These are phyloP conservation scores for Breynia disticha DNA, from an alignment of 441 rosid genomes.

Conservation along the genomic window DNA sequence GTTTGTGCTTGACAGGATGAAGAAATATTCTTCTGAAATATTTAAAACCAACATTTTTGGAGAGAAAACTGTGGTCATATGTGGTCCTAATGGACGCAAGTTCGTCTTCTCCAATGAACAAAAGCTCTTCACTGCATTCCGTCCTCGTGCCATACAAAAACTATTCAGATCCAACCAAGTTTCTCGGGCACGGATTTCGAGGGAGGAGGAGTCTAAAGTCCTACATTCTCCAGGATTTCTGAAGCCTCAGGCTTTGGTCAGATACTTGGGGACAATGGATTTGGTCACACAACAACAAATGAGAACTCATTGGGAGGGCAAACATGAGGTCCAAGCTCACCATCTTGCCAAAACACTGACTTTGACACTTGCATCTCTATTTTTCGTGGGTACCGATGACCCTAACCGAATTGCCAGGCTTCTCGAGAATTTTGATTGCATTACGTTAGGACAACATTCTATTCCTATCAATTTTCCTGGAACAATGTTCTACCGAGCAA, in stretches of 20 bases:
- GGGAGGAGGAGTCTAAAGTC: conserved; percentile 6
- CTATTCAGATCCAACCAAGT: conserved; percentile 18
- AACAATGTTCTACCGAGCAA: conserved; percentile 24
- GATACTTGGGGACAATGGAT: conserved; percentile 23
- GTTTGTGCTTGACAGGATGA: conserved; percentile 23
- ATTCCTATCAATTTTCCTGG: conserved; percentile 21
- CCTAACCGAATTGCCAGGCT: conserved; percentile 17
- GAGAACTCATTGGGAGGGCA: conserved; percentile 18
- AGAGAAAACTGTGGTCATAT: conserved; percentile 19
- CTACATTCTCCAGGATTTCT: conserved; percentile 18
- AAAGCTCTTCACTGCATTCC: conserved; percentile 21
- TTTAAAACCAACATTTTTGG: conserved; percentile 25
- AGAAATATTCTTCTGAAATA: conserved; percentile 19
- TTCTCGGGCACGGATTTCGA: not conserved
- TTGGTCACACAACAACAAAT: conserved; percentile 19
- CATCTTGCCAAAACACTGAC: conserved; percentile 19
- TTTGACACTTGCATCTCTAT: conserved; percentile 15
- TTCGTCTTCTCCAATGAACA: conserved; percentile 28
- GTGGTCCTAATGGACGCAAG: conserved; percentile 24
- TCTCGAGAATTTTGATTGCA: conserved; percentile 13
- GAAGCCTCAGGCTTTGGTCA: conserved; percentile 22
- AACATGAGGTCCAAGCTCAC: conserved; percentile 11
- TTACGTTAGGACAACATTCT: conserved; percentile 19
- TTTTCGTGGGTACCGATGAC: conserved; percentile 22
- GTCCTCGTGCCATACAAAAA: conserved; percentile 25